A percentile compares a stretch with the other conserved stretches of the same genome.
Evolutionary conservation across 805 yeast species (phyloP).

Genomic region (Nakazawaea wickerhamii): DNA sequence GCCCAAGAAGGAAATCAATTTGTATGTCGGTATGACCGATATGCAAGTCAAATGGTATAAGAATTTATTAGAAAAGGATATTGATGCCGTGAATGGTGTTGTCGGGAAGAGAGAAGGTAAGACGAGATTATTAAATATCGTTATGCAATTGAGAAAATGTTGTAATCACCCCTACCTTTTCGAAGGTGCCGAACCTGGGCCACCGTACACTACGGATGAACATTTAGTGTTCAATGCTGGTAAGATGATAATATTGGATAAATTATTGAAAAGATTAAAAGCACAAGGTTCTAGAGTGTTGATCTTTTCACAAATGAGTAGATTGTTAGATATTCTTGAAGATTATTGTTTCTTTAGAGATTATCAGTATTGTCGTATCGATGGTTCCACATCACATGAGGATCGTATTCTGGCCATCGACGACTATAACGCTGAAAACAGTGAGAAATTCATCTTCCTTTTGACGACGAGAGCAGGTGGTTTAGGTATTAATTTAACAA

Average conservation of each 20-base stretch:
- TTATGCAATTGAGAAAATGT: constrained; percentile 94
- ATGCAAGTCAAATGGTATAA: constrained; percentile 95
- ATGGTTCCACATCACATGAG: constrained; percentile 90
- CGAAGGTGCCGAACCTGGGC: constrained; percentile 99
- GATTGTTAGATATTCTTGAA: constrained; percentile 83
- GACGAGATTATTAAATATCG: constrained; percentile 85
- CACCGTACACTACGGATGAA: constrained; percentile 94
- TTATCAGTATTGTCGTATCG: constrained; percentile 85
- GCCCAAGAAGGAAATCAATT: constrained; percentile 86
- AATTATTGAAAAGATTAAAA: constrained; percentile 65
- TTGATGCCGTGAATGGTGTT: constrained; percentile 94
- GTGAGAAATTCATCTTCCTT: constrained; percentile 77
- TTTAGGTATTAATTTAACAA: constrained; percentile 85
- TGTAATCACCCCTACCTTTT: constrained; percentile 96
- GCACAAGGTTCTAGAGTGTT: constrained; percentile 82
- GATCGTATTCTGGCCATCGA: constrained; percentile 91
- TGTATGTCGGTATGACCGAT: constrained; percentile 91
- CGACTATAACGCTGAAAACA: constrained; percentile 77
- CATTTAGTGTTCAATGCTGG: constrained; percentile 89
- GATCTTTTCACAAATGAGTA: constrained; percentile 90
- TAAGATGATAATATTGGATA: constrained; percentile 84
- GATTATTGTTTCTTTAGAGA: constrained; percentile 86
- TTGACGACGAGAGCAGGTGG: constrained; percentile 97
- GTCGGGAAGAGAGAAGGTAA: constrained; percentile 93
- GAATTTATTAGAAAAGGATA: constrained; percentile 82